phyloP scores from a whole-genome alignment of 225 moss, liverwort and hornwort genomes.

The Climacium dendroides region DNA sequence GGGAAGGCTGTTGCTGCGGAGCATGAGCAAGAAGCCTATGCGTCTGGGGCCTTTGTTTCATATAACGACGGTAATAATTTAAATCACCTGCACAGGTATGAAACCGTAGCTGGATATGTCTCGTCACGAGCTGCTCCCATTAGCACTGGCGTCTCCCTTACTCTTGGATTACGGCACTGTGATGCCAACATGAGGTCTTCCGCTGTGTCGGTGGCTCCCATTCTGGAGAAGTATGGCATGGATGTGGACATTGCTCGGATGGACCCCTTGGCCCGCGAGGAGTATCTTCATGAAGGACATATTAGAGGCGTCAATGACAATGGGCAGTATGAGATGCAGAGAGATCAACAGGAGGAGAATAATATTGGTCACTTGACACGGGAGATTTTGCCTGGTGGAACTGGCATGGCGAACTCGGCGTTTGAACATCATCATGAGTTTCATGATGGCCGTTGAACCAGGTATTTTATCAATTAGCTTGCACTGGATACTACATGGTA shows the following conservation, averaged over 20 bases:
- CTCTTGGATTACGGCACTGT: slow-evolving; percentile 31
- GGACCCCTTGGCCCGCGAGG: slow-evolving; percentile 1
- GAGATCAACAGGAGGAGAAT: neutral
- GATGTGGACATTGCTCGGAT: slow-evolving; percentile 12
- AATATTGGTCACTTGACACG: neutral
- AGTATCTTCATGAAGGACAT: slow-evolving; percentile 1
- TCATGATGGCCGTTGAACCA: neutral
- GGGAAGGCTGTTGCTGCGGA: neutral
- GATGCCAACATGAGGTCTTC: slow-evolving; percentile 21
- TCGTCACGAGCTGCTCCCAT: neutral
- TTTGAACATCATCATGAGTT: slow-evolving; percentile 9
- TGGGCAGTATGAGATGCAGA: slow-evolving; percentile 6
- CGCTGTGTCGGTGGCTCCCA: slow-evolving; percentile 2
- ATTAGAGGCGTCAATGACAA: neutral
- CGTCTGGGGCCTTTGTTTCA: slow-evolving; percentile 12
- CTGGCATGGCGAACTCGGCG: neutral
- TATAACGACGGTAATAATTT: neutral
- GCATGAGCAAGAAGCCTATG: neutral
- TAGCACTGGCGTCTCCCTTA: slow-evolving; percentile 26
- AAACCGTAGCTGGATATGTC: neutral
- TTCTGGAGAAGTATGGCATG: slow-evolving; percentile 13
- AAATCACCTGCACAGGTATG: neutral
- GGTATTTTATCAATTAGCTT: neutral
- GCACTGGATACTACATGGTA: neutral
- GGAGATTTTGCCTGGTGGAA: neutral